phyloP scores from a whole-genome alignment of 108 stramenopile genomes.

The Fragilaria radians region DNA sequence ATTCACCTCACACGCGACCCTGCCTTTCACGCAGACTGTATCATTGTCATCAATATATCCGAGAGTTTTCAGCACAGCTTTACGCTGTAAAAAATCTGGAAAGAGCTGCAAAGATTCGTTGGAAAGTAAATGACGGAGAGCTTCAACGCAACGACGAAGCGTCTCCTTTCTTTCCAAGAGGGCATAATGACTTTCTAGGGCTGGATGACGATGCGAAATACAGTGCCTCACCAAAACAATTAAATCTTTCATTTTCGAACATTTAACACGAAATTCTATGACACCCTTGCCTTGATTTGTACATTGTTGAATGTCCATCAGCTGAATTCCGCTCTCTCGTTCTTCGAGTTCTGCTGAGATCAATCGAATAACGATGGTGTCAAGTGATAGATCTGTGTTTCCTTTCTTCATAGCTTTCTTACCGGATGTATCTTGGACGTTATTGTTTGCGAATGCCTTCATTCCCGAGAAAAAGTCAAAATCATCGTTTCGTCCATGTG shows the following conservation, averaged over 20 bases:
- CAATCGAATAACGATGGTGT: constrained; percentile 39
- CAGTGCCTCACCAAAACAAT: constrained; percentile 32
- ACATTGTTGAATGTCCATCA: constrained; percentile 50
- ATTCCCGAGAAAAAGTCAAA: constrained; percentile 68
- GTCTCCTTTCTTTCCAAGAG: constrained; percentile 58
- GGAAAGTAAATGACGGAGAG: constrained; percentile 64
- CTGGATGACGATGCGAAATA: constrained; percentile 60
- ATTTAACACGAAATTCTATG: constrained; percentile 48
- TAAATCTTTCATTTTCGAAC: constrained; percentile 27
- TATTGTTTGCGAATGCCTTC: constrained; percentile 56
- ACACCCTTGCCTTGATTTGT: constrained; percentile 56
- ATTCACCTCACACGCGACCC: constrained; percentile 94
- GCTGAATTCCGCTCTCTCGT: constrained; percentile 20
- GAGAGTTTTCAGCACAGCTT: constrained; percentile 78
- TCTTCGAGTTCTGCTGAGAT: constrained; percentile 48
- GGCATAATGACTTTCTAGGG: constrained; percentile 52
- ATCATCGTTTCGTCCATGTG: constrained; percentile 21
- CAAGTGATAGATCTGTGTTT: constrained; percentile 34
- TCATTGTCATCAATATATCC: constrained; percentile 85
- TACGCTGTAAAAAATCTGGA: constrained; percentile 89
- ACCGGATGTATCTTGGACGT: constrained; percentile 4
- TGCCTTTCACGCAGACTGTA: constrained; percentile 89
- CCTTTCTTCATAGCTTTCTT: constrained; percentile 9
- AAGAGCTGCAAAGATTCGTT: constrained; percentile 88
- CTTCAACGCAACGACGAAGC: constrained; percentile 40